A percentile compares a stretch with the other conserved stretches of the same genome.
Conservation (phyloP, 2,329 filamentous ascomycete species). For the Zymoseptoria brevis region DNA sequence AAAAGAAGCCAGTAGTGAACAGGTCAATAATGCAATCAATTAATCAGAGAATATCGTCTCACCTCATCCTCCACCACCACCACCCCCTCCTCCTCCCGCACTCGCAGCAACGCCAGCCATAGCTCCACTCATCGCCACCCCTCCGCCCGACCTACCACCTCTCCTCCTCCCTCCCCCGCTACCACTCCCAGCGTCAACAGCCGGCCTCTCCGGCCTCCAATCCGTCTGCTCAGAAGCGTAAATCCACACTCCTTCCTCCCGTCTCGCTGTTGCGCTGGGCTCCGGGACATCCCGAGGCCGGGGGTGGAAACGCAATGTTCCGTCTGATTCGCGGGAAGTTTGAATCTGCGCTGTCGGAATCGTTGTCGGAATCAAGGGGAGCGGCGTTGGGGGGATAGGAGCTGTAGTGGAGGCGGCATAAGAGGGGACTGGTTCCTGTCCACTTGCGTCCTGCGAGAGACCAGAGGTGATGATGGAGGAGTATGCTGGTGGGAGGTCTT, state of each 20-base stretch:
- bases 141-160: not conserved
- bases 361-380: too few relatives aligned
- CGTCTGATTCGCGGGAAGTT: not conserved
- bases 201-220: not conserved
- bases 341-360: too few relatives aligned
- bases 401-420: too few relatives aligned
- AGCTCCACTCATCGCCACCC: too few relatives aligned
- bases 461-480: not conserved
- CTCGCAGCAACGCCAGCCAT: too few relatives aligned
- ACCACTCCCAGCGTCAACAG: not conserved
- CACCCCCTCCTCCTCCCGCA: not conserved
- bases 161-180: not conserved
- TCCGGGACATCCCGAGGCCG: too few relatives aligned
- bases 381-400: too few relatives aligned
- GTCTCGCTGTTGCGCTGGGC: too few relatives aligned
- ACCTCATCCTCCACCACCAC: not conserved
- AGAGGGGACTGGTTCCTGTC: too few relatives aligned
- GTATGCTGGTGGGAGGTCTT: not conserved
- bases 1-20: too few relatives aligned
- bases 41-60: not conserved
- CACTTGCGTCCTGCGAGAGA: too few relatives aligned
- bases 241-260: not conserved
- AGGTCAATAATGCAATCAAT: too few relatives aligned
- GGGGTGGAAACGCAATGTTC: not conserved
- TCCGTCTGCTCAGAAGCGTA: not conserved